Evolutionary conservation across 441 rosid species (phyloP), one percentile per base, ranked within the genome.

Genomic region (Euphorbia corollata): DNA sequence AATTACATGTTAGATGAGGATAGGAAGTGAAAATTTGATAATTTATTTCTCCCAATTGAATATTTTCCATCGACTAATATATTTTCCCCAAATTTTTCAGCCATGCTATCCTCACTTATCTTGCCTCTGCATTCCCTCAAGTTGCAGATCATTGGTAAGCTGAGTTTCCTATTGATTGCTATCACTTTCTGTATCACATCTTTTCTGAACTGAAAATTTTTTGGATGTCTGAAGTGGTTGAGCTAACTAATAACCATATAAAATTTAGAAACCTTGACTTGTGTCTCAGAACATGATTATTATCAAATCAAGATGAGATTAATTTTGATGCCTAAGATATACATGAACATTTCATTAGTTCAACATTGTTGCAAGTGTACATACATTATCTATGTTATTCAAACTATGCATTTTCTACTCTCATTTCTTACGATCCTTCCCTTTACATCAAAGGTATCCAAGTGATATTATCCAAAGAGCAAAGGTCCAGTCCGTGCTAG

Each of bases 141-240:
- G 86, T 92, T 64, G 82, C 82, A 36, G 97, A 92, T 72, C 92
- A 90, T 65, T 92, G 97, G 98, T 92, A 70, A 69, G 86, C 62
- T 23, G 41, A 55, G 30, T n/a, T 41, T 41, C 13, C 27, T 24
- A 7, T 6, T 27, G 51, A 36, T 5, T 41, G 61, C 9, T 1
- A 8, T 50, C 54, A 23, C 22, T 55, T 55, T 55, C 53, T 55
- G 39, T 22, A 22, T 55, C 1, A 54, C 4, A 2, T 36, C 57
- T 64, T 66, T 8, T 50, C 5, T 15, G 10, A 41, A 12, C 5
- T 51, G 20, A 6, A 50, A 23, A 19, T 8, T 23, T 7, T 6
- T 39, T 9, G 5, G 20, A 22, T 66, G 1, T 27, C 13, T 8
- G 2, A 51, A 64, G 16, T 30, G 10, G 12, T 67, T 67, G 45